Percentiles rank a stretch among this genome's conserved stretches.
Conservation (phyloP, 108 stramenopile genomes). For the Stephanodiscus minutulus region DNA sequence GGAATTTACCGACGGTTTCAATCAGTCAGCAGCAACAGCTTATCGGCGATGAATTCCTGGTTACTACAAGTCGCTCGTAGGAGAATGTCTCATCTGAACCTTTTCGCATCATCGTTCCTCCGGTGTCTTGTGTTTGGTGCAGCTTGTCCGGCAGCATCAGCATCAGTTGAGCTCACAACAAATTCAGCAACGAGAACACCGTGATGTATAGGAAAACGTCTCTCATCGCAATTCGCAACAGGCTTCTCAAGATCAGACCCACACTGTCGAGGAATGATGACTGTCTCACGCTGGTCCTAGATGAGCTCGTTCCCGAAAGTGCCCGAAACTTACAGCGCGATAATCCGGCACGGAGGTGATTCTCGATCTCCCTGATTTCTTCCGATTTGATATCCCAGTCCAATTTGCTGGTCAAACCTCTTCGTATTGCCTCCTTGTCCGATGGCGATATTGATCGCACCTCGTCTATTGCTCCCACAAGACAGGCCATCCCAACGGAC, state of each 20-base stretch:
- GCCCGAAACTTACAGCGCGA: neutral
- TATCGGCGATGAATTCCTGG: constrained; percentile 1
- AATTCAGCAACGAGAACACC: too few relatives aligned
- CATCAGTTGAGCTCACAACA: constrained; percentile 4
- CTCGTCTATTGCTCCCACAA: constrained; percentile 14
- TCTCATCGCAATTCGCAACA: too few relatives aligned
- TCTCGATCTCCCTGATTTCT: constrained; percentile 17
- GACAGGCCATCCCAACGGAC: constrained; percentile 17
- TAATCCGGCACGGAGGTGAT: neutral
- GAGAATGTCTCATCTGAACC: neutral
- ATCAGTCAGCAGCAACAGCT: neutral
- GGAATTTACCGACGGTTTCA: too few relatives aligned
- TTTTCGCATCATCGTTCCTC: neutral
- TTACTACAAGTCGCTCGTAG: neutral
- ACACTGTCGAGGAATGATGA: neutral
- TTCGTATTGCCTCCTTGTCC: constrained; percentile 5
- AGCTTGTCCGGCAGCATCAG: neutral
- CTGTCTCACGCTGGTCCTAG: neutral
- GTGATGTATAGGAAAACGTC: too few relatives aligned
- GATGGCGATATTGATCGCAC: neutral
- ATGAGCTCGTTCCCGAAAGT: neutral
- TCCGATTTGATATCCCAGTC: constrained; percentile 2
- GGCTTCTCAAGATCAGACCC: too few relatives aligned
- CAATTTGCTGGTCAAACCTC: neutral
- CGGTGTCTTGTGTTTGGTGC: constrained; percentile 4